A percentile compares a stretch with the other conserved stretches of the same genome.
Evolutionary conservation across 208 protist genomes (phyloP).

Genomic region (Giardia duodenalis): DNA sequence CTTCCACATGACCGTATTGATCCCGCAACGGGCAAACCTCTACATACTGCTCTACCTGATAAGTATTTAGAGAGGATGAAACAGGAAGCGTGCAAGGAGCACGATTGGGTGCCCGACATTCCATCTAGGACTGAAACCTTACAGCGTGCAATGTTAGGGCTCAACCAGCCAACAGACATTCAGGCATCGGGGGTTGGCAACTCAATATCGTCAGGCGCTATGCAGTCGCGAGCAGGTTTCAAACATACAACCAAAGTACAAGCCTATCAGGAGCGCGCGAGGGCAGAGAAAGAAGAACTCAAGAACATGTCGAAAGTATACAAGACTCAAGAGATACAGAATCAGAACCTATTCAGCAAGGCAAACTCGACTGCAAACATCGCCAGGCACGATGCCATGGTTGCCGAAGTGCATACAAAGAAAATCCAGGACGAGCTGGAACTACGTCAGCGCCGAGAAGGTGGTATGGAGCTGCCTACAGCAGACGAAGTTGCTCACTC

Average conservation of each 20-base stretch:
- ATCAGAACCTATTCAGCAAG: background rate
- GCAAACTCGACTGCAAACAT: background rate
- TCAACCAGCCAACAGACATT: no score
- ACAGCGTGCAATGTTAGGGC: background rate
- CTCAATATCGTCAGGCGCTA: background rate
- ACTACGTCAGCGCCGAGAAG: background rate
- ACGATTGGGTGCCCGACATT: background rate
- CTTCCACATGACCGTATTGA: background rate
- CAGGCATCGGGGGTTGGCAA: no score
- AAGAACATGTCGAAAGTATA: background rate
- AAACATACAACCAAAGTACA: background rate
- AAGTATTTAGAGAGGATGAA: background rate
- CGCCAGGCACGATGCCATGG: background rate
- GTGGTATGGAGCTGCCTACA: background rate
- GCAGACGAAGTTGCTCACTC: background rate
- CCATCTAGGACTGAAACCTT: background rate
- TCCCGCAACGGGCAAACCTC: background rate
- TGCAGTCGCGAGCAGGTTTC: background rate
- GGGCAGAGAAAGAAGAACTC: background rate
- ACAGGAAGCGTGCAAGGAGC: background rate
- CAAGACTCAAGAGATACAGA: background rate
- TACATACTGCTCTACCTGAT: background rate
- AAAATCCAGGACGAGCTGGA: background rate
- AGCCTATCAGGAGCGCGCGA: background rate
- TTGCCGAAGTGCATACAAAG: background rate